Evolutionary conservation across 495 filamentous ascomycete genomes (phyloP), one percentile per base, ranked within the genome.

Genomic region (Penicillium coprophilum): DNA sequence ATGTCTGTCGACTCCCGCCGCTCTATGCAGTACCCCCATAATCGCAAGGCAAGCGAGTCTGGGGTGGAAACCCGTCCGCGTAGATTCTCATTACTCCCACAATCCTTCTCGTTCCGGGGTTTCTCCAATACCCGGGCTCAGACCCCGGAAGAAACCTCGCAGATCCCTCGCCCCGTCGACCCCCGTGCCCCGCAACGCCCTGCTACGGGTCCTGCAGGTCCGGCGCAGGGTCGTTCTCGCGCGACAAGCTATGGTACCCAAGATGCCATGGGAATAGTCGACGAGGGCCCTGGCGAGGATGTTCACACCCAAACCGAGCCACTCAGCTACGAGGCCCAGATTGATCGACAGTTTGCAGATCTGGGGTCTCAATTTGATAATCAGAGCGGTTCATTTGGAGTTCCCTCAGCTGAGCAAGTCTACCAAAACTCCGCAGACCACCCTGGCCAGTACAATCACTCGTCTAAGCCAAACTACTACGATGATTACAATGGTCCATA

Each of bases 11-110:
- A 96, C 62, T 95, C 89, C 6, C 80, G 86, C 24, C 85, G 89
- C 23, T 91, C 91, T 0, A 86, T 87, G 50, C 90, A 88, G 24
- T 83, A 91, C 57, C 84, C 83, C 6, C 84, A 89, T 48, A 85
- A 78, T 49, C 84, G 89, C 69, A 94, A 92, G 78, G 88, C 93
- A 49, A 82, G 89, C 61, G 91, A 96, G 73, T 83, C 88, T 69
- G 90, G 92, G 77, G 73, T 77, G 30, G 80, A 84, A 64, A 87
- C 89, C 77, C 85, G 90, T 50, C 85, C 87, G 30, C 83, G 86
- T 57, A 78, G 85, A 59, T 87, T 86, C 70, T 95, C 90, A 2
- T 82, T 98, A 44, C 77, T 97, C 13, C 91, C 91, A 0, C 68
- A 80, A 6, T 87, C 83, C 6, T 89, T 94, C 69, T 92, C 89